phyloP scores from a whole-genome alignment of 225 moss, liverwort and hornwort species.

The Marchantia polymorpha region DNA sequence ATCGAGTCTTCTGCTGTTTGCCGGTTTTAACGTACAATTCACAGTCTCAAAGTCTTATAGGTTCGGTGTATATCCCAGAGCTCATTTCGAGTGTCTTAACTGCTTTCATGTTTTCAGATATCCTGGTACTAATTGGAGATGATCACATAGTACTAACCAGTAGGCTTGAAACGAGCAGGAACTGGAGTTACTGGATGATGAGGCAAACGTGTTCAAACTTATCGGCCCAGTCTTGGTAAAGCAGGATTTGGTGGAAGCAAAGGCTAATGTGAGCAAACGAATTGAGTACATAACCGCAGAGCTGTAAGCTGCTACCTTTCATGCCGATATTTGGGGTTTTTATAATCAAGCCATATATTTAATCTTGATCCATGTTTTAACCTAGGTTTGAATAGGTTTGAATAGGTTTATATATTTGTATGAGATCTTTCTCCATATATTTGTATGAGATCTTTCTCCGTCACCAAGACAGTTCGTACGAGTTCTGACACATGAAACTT shows the following conservation, averaged over 20 bases:
- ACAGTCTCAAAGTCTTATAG: too few species aligned
- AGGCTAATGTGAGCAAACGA: constrained; percentile 89
- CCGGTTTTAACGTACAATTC: too few species aligned
- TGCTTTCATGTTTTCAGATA: background rate
- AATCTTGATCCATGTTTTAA: too few species aligned
- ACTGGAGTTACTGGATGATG: constrained; percentile 87
- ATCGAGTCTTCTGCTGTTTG: too few species aligned
- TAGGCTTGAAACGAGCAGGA: constrained; percentile 47
- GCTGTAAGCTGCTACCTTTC: constrained; percentile 44
- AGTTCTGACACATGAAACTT: background rate
- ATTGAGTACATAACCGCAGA: constrained; percentile 89
- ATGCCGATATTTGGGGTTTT: background rate
- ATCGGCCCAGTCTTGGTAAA: constrained; percentile 97
- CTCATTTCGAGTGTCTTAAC: background rate
- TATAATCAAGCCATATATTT: background rate
- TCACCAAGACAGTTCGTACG: background rate
- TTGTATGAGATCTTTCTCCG: too few species aligned
- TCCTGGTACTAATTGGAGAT: background rate
- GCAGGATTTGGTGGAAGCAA: constrained; percentile 97
- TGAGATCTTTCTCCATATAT: too few species aligned
- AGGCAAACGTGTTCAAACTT: constrained; percentile 94
- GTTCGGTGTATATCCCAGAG: background rate
- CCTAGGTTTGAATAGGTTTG: background rate
- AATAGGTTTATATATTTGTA: too few species aligned
- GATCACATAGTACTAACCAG: background rate